phyloP scores from a whole-genome alignment of 345 rosid genomes.

The Aegle marmelos region DNA sequence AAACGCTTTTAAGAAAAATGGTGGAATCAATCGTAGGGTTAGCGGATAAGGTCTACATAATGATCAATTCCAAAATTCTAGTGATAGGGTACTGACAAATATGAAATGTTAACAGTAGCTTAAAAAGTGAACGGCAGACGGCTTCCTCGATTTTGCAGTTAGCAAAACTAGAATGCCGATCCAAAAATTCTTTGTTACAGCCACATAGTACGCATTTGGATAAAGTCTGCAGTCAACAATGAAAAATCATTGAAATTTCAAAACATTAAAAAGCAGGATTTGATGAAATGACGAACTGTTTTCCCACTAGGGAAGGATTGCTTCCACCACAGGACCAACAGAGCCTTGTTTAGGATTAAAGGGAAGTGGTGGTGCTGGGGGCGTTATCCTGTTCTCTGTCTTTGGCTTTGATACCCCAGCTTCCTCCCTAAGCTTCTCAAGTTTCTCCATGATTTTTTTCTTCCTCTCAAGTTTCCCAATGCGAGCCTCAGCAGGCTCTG shows the following conservation, averaged over 20 bases:
- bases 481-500: conserved; percentile 52
- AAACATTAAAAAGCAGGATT: background rate
- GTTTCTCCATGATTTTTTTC: conserved; percentile 42
- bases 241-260: background rate
- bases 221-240: background rate
- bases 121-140: background rate
- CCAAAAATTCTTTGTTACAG: background rate
- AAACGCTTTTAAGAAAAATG: background rate
- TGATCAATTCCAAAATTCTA: background rate
- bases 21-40: background rate
- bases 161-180: background rate
- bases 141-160: background rate
- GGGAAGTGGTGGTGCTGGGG: conserved; percentile 16
- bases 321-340: conserved; percentile 31
- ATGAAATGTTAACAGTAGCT: background rate
- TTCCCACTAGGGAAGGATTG: conserved; percentile 11
- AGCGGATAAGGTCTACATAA: background rate
- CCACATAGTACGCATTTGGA: background rate
- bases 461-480: conserved; percentile 37
- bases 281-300: background rate
- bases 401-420: conserved; percentile 26
- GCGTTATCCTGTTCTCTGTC: background rate
- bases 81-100: background rate
- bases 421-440: conserved; percentile 36
- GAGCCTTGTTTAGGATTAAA: conserved; percentile 17